Evolutionary conservation across 1,139 yeast genomes (phyloP).

Genomic region (Suhomyces bokatorum): DNA sequence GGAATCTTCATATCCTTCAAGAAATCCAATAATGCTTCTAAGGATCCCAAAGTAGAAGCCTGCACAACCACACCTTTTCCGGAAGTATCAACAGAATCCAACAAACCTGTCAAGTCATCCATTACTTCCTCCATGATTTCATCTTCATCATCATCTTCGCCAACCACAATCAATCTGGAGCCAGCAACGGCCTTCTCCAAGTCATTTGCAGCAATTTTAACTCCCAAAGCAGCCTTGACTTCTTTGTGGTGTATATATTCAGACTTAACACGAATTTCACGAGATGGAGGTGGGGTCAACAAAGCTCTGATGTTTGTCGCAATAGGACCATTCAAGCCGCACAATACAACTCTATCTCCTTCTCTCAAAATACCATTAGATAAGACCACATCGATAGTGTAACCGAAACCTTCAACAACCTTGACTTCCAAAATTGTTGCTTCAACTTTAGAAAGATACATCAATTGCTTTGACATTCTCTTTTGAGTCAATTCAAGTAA

Average conservation of each 20-base stretch:
- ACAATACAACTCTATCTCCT: slow-evolving; percentile 92
- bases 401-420: slow-evolving; percentile 98
- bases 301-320: slow-evolving; percentile 96
- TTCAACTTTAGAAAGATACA: slow-evolving; percentile 90
- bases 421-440: slow-evolving; percentile 98
- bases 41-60: slow-evolving; percentile 96
- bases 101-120: slow-evolving; percentile 94
- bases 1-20: slow-evolving; percentile 98
- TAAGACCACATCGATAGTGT: slow-evolving; percentile 94
- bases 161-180: slow-evolving; percentile 90
- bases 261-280: slow-evolving; percentile 93
- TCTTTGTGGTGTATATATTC: slow-evolving; percentile 95
- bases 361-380: slow-evolving; percentile 93
- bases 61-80: slow-evolving; percentile 98
- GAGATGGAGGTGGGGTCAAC: slow-evolving; percentile 94
- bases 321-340: slow-evolving; percentile 98
- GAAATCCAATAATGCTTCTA: slow-evolving; percentile 96
- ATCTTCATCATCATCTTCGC: slow-evolving; percentile 97
- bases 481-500: slow-evolving; percentile 93
- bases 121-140: slow-evolving; percentile 97
- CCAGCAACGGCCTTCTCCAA: slow-evolving; percentile 99
- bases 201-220: slow-evolving; percentile 96
- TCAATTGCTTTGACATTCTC: slow-evolving; percentile 98
- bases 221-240: slow-evolving; percentile 98
- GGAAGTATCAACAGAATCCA: slow-evolving; percentile 90